These are phyloP conservation scores for Neophaeococcomyces mojaviensis DNA, from an alignment of 2,329 filamentous ascomycete genomes.

Conservation along the genomic window DNA sequence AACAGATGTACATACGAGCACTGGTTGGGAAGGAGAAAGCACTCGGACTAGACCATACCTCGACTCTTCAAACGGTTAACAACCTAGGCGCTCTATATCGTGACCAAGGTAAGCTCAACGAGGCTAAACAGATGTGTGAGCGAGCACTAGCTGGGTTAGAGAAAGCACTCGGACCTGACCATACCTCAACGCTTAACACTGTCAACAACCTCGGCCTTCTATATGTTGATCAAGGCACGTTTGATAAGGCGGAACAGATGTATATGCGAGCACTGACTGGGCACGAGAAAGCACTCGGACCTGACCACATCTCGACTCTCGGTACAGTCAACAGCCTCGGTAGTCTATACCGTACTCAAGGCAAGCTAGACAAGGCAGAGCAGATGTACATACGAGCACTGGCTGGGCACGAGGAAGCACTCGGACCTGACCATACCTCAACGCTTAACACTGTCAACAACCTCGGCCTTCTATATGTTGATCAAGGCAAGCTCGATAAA, in stretches of 20 bases:
- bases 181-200: too few relatives aligned
- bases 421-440: too few relatives aligned
- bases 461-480: constrained; percentile 12
- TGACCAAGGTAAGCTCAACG: constrained; percentile 21
- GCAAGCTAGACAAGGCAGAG: constrained; percentile 19
- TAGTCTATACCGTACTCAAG: constrained; percentile 24
- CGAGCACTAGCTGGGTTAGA: constrained; percentile 18
- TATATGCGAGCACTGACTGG: too few relatives aligned
- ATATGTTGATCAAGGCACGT: too few relatives aligned
- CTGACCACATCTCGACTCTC: too few relatives aligned
- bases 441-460: constrained; percentile 13
- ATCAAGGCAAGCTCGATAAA: constrained; percentile 22
- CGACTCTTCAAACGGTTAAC: constrained; percentile 22
- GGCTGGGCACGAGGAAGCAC: too few relatives aligned
- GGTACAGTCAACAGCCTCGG: constrained; percentile 26
- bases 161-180: too few relatives aligned
- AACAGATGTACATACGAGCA: too few relatives aligned
- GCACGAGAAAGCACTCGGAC: too few relatives aligned
- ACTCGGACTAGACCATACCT: constrained; percentile 14
- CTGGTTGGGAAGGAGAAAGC: constrained; percentile 18
- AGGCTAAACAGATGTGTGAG: constrained; percentile 26
- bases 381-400: too few relatives aligned
- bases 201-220: too few relatives aligned
- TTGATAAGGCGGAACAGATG: too few relatives aligned
- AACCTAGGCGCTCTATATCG: constrained; percentile 27